Base-by-base conservation (phyloP, 768 basidiomycete species). In the Phlebiopsis gigantea region DNA sequence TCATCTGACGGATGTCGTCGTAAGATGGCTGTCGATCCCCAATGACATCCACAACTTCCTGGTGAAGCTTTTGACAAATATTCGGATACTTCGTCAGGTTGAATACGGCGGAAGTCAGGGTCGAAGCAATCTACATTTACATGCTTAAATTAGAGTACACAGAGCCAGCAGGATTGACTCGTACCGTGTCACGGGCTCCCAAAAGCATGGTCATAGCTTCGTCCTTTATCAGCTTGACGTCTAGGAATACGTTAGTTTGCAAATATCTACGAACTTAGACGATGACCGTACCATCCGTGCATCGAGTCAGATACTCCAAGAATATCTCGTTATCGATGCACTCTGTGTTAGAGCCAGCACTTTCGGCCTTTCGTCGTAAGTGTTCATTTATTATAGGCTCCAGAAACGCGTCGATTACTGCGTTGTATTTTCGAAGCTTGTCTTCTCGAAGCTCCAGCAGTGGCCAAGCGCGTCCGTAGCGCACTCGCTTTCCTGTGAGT, bases 331-430 rank as follows among this genome's bases (percentile, higher is more conserved):
- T 58, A 12, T 67, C 69, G 5, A 68, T 69, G 3, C 19, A 26
- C n/a, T 44, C 48, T 30, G 22, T 43, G 42, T 17, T 57, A 61
- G 6, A 57, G 46, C 47, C 54, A n/a, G n/a, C n/a, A n/a, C n/a
- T n/a, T n/a, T 44, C 60, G 42, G 61, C 57, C 17, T 56, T 57
- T 28, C 62, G 53, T 49, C 60, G 65, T 28, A 68, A 76, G 64
- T 53, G 73, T 71, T 67, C 74, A 73, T 68, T 64, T 12, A 82
- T 58, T 15, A 83, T 75, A 0, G 79, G 80, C 9, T 79, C 74
- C 26, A 82, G 71, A 60, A 79, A 77, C n/a, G 68, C 67, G 44
- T 73, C 65, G 43, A 83, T 77, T 17, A 75, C 68, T 47, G 70
- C 66, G 68, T 74, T 72, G 5, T 71, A 68, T 15, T 70, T 59